Base-by-base conservation (phyloP, 2,329 filamentous ascomycete species). In the Metarhizium brunneum region DNA sequence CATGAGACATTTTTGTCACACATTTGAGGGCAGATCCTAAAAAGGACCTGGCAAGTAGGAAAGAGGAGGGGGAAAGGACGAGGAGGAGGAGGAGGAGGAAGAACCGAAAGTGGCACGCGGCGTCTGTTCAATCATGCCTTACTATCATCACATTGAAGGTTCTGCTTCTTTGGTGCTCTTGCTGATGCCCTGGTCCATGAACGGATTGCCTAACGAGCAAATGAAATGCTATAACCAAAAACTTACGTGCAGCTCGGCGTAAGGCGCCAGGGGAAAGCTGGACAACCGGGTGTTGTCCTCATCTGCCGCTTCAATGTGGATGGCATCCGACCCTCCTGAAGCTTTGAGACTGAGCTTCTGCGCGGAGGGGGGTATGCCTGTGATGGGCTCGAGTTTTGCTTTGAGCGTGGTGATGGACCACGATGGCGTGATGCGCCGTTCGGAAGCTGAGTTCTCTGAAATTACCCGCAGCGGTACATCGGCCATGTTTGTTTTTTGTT, bases 341-440 rank as follows among this genome's bases (percentile, higher is more conserved):
- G 84, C 76, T 68, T 86, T 88, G 67, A 96, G 77, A 35, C 78
- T 84, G 59, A 99, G 80, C 59, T 78, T 83, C 71, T 97, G 94
- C 58, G 80, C 84, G 35, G 80, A 81, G 11, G 92, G 88, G 16
- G 94, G 92, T 42, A 97, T 85, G 59, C 94, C 94, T 2, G 92
- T 97, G 72, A 97, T 86, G 59, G 90, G 87, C 72, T 97, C 92
- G 53, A 99, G 84, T 71, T 94, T 95, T 54, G 79, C 74, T 75
- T 92, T 96, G 64, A 97, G 80, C 65, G 90, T 85, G 55, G 81
- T 78, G 67, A 99, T 87, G 59, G 86, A 87, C 94, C 94, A 99
- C 62, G 92, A 87, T 14, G 92, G 92, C 30, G 90, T 92, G 69
- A 97, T 85, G 62, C 94, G 89, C 59, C 92, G 88, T 74, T 99